Base-by-base conservation (phyloP, 1,139 yeast species). In the Geotrichum bryndzae region DNA sequence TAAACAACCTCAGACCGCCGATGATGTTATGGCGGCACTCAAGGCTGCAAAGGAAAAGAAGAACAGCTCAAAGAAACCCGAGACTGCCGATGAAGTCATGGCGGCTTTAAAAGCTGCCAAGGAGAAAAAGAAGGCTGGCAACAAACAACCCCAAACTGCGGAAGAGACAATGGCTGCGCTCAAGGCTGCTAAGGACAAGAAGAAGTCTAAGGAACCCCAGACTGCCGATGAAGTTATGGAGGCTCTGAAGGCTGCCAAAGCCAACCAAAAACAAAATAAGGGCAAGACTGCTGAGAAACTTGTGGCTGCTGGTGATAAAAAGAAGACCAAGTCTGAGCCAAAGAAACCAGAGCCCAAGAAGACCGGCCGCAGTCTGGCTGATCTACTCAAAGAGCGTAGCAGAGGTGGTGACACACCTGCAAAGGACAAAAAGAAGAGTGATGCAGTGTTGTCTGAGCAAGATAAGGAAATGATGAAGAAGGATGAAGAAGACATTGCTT, bases 401-500 rank as follows among this genome's bases (percentile, higher is more conserved):
- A 33, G 57, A 13, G 7, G n/a, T n/a, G 59, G 55, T 13, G 56
- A 55, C 25, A 3, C 35, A 13, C 2, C 31, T 1, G 27, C 51
- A 27, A 53, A 56, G 48, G 51, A 50, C 22, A 57, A 57, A 48
- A 61, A 61, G 50, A 61, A 61, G 51, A 53, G 57, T 23, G 50
- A 60, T 35, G 53, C 57, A 11, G 55, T 57, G 25, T 33, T 58
- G 10, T 53, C 61, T 4, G 54, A 61, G 51, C 57, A 62, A 54
- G 64, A 64, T 57, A 51, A 56, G 50, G 58, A 57, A 29, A 52
- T 51, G 48, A 61, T 64, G 48, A 41, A 48, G 22, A 31, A 31
- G 51, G 96, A 90, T 68, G 95, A 90, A 62, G 85, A 84, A 59
- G 96, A 92, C 56, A 85, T 90, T 75, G 85, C 82, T 31, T 90